Percentiles rank a stretch among this genome's conserved stretches.
Conservation (phyloP, 495 filamentous ascomycete genomes). For the Ramalina peruviana region DNA sequence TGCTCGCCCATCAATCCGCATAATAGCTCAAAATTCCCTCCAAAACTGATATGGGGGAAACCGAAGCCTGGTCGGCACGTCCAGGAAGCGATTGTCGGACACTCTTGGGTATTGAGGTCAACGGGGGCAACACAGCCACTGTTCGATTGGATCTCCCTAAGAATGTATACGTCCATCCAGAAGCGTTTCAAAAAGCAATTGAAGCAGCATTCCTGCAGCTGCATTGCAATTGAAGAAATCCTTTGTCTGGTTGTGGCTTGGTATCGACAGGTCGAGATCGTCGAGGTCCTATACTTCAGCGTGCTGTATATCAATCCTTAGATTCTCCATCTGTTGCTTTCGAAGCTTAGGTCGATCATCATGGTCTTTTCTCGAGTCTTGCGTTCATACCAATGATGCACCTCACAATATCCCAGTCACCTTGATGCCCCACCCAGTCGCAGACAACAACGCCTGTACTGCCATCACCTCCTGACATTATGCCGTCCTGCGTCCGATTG, state of each 20-base stretch:
- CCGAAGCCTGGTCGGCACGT: background rate
- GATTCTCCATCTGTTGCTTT: no score
- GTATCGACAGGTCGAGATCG: background rate
- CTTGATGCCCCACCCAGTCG: constrained; percentile 81
- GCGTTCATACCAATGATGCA: constrained; percentile 88
- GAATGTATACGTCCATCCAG: background rate
- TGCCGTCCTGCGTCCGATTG: constrained; percentile 24
- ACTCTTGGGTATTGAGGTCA: background rate
- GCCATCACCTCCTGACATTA: constrained; percentile 48
- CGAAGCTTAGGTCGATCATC: background rate
- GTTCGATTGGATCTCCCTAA: background rate
- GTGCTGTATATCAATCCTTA: background rate
- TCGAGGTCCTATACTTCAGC: background rate
- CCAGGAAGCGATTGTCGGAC: background rate
- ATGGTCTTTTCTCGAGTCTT: constrained; percentile 43
- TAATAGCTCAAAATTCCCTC: background rate
- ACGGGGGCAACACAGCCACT: background rate
- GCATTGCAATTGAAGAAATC: background rate
- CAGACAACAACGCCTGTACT: constrained; percentile 84
- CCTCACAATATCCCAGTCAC: constrained; percentile 87
- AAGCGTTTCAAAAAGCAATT: background rate
- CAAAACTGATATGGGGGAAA: background rate
- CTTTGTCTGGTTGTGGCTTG: background rate
- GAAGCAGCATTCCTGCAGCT: background rate
- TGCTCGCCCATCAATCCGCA: background rate